phyloP scores from a whole-genome alignment of 805 yeast genomes.

The Kluyveromyces aestuarii region DNA sequence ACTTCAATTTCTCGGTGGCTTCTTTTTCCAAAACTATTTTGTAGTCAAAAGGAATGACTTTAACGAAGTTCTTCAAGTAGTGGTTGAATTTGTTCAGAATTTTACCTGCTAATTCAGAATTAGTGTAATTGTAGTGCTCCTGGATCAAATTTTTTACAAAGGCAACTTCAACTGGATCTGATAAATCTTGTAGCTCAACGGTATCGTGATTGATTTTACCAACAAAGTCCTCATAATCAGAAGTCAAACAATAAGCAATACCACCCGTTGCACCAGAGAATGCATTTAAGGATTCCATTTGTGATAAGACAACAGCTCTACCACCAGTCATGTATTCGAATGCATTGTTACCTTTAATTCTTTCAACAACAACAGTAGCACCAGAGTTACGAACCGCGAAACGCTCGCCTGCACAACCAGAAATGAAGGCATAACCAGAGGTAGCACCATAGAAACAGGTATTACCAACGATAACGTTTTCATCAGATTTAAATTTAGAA shows the following conservation, averaged over 20 bases:
- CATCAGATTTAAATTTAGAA: conserved; percentile 84
- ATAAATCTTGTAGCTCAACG: conserved; percentile 67
- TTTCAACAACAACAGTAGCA: conserved; percentile 93
- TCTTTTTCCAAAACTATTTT: conserved; percentile 80
- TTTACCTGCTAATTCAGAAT: conserved; percentile 80
- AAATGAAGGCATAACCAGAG: conserved; percentile 83
- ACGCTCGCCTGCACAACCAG: conserved; percentile 98
- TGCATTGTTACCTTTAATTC: conserved; percentile 92
- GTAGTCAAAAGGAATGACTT: conserved; percentile 88
- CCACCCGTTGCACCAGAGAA: conserved; percentile 99
- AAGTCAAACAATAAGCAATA: conserved; percentile 91
- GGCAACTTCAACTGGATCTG: conserved; percentile 89
- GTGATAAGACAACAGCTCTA: conserved; percentile 85
- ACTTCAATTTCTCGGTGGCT: conserved; percentile 57
- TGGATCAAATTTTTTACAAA: conserved; percentile 87
- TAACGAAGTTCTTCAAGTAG: conserved; percentile 79
- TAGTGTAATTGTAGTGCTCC: conserved; percentile 92
- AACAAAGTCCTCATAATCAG: conserved; percentile 79
- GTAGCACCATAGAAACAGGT: conserved; percentile 98
- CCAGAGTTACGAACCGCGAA: conserved; percentile 98
- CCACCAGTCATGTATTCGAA: conserved; percentile 99
- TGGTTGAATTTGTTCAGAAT: conserved; percentile 83
- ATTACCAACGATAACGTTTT: conserved; percentile 93
- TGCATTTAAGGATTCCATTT: conserved; percentile 81
- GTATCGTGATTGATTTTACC: conserved; percentile 72